Percentiles rank a stretch among this genome's conserved stretches.
Conservation (phyloP, 1,284 basidiomycete species). For the Ganoderma sinense region DNA sequence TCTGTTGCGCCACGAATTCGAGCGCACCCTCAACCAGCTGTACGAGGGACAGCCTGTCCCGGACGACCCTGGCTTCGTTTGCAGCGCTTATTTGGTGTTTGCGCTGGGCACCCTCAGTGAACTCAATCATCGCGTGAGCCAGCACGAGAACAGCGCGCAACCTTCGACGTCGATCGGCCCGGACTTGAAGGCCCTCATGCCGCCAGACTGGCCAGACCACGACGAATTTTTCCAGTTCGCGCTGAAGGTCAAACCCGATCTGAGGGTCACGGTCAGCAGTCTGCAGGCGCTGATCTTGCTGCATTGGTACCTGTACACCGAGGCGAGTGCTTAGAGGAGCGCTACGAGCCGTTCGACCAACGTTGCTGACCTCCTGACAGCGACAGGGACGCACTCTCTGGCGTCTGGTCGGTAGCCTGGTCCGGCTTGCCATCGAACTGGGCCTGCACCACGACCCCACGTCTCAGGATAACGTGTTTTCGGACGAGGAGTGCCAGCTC, state of each 20-base stretch:
- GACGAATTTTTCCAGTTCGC: conserved; percentile 84
- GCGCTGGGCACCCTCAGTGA: conserved; percentile 84
- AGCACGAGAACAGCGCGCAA: conserved; percentile 48
- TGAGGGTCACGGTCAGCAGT: conserved; percentile 80
- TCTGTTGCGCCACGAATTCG: conserved; percentile 70
- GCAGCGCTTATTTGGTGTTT: conserved; percentile 76
- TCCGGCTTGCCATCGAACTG: conserved; percentile 79
- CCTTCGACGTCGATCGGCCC: conserved; percentile 22
- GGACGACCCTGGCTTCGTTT: conserved; percentile 79
- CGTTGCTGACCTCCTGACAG: conserved; percentile 46
- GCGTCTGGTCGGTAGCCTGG: conserved; percentile 83
- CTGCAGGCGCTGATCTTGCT: conserved; percentile 81
- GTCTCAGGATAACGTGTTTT: conserved; percentile 68
- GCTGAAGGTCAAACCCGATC: conserved; percentile 76
- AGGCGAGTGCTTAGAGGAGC: conserved; percentile 54
- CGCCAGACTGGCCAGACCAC: conserved; percentile 77
- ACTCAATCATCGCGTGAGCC: conserved; percentile 70
- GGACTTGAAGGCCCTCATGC: conserved; percentile 52
- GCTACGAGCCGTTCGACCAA: conserved; percentile 12
- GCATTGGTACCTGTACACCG: conserved; percentile 88
- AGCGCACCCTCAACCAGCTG: conserved; percentile 65
- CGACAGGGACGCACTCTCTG: conserved; percentile 84
- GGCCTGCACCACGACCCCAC: conserved; percentile 85
- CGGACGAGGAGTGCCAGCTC: conserved; percentile 74
- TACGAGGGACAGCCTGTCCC: conserved; percentile 60